phyloP scores from a whole-genome alignment of 73 alveolate genomes.

The Stentor coeruleus region DNA sequence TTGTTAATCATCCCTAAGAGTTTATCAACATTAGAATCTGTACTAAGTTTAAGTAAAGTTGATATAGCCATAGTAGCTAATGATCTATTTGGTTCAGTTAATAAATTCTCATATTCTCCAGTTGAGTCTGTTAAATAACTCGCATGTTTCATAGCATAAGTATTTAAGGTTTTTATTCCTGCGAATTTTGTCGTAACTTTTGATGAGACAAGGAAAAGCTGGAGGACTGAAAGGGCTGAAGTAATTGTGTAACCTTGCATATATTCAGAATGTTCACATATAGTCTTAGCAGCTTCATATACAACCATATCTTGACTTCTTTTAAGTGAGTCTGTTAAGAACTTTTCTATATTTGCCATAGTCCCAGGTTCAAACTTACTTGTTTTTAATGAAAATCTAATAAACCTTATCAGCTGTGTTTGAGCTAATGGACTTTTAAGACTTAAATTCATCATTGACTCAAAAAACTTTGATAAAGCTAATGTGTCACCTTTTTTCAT shows the following conservation, averaged over 20 bases:
- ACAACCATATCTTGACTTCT: slow-evolving; percentile 74
- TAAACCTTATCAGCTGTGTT: slow-evolving; percentile 76
- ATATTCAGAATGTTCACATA: slow-evolving; percentile 52
- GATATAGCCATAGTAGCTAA: slow-evolving; percentile 70
- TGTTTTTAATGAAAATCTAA: slow-evolving; percentile 53
- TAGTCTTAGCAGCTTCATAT: slow-evolving; percentile 81
- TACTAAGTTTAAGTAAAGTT: slow-evolving; percentile 55
- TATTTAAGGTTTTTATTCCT: slow-evolving; percentile 57
- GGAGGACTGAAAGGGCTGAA: slow-evolving; percentile 49
- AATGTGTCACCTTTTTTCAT: slow-evolving; percentile 78
- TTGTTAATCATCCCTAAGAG: slow-evolving; percentile 47
- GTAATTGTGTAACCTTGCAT: slow-evolving; percentile 32
- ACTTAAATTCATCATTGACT: slow-evolving; percentile 47
- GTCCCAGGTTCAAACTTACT: slow-evolving; percentile 59
- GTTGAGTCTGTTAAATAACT: slow-evolving; percentile 37
- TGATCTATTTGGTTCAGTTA: slow-evolving; percentile 57
- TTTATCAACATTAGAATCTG: slow-evolving; percentile 53
- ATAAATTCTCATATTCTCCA: slow-evolving; percentile 47
- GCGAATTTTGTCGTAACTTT: slow-evolving; percentile 57
- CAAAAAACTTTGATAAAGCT: slow-evolving; percentile 68
- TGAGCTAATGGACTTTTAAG: slow-evolving; percentile 62
- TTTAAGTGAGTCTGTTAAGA: slow-evolving; percentile 57
- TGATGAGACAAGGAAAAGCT: slow-evolving; percentile 40
- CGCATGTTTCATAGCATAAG: slow-evolving; percentile 47
- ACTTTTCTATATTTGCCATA: slow-evolving; percentile 37